Conservation (phyloP, 2,329 filamentous ascomycete species). For the Botryosphaeria agaves region DNA sequence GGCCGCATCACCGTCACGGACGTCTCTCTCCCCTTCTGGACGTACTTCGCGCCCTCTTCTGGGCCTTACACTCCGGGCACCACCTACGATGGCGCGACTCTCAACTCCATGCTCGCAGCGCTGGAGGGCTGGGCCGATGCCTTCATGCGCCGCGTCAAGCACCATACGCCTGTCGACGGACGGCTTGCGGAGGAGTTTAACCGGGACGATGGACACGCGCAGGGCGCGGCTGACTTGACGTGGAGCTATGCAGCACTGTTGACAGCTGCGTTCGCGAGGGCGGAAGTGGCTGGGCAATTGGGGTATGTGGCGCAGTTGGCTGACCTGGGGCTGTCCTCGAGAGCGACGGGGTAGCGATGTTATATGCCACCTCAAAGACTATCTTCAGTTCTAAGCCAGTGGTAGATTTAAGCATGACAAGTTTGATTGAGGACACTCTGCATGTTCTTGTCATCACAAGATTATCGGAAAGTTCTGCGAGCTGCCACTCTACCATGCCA, state of each 20-base stretch:
- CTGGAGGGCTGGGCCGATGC: slow-evolving; percentile 17
- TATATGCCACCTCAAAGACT: too few relatives aligned
- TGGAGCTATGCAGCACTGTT: slow-evolving; percentile 17
- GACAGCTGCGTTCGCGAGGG: too few relatives aligned
- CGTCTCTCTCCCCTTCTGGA: slow-evolving; percentile 14
- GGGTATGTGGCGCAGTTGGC: too few relatives aligned
- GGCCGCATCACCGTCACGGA: slow-evolving; percentile 11
- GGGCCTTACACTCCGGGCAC: slow-evolving; percentile 8
- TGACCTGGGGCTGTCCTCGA: too few relatives aligned
- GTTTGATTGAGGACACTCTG: too few relatives aligned
- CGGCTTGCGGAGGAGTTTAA: slow-evolving; percentile 15
- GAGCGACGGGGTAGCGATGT: too few relatives aligned
- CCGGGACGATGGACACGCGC: slow-evolving; percentile 9
- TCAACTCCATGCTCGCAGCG: slow-evolving; percentile 8
- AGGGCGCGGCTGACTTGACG: slow-evolving; percentile 14
- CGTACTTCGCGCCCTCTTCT: slow-evolving; percentile 14
- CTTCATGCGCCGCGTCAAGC: slow-evolving; percentile 15
- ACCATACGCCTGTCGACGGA: slow-evolving; percentile 11
- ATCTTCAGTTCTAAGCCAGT: too few relatives aligned
- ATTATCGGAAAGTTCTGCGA: too few relatives aligned
- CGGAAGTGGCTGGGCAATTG: too few relatives aligned
- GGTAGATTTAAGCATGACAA: too few relatives aligned
- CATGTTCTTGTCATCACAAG: too few relatives aligned
- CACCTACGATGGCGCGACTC: slow-evolving; percentile 7
- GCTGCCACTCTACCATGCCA: too few relatives aligned